Conservation (phyloP, 2,329 filamentous ascomycete species). For the Verticillium tricorpus region DNA sequence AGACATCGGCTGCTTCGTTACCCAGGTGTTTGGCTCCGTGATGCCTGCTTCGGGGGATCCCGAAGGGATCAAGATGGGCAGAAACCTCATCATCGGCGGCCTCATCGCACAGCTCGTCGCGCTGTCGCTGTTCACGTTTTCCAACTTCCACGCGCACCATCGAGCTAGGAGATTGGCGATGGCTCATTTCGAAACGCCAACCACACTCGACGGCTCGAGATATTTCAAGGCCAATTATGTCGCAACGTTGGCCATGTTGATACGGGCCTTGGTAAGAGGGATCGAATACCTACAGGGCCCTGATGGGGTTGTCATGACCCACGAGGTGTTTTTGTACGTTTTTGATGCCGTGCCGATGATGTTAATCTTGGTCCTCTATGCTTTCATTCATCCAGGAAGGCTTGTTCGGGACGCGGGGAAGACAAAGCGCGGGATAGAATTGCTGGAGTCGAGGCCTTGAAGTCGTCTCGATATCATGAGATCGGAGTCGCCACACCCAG, state of each 20-base stretch:
- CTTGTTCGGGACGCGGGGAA: conserved; percentile 8
- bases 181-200: background rate
- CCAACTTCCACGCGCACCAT: conserved; percentile 1
- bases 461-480: no score
- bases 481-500: no score
- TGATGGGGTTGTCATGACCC: conserved; percentile 30
- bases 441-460: background rate
- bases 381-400: conserved; percentile 12
- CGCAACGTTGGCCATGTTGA: conserved; percentile 10
- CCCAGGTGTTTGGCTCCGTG: conserved; percentile 31
- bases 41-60: conserved; percentile 17
- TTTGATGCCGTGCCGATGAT: conserved; percentile 37
- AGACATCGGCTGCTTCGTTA: conserved; percentile 36
- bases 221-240: conserved; percentile 13
- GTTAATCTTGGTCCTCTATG: conserved; percentile 26
- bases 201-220: conserved; percentile 8
- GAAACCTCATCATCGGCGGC: conserved; percentile 24
- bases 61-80: conserved; percentile 9
- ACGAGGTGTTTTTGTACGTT: conserved; percentile 35
- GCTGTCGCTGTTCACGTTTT: conserved; percentile 38
- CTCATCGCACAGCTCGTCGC: conserved; percentile 44
- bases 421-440: background rate
- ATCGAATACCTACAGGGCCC: conserved; percentile 15
- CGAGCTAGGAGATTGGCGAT: background rate
- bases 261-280: conserved; percentile 14